Conservation (phyloP, 139 green algal species). For the Astrephomene gubernaculifera region DNA sequence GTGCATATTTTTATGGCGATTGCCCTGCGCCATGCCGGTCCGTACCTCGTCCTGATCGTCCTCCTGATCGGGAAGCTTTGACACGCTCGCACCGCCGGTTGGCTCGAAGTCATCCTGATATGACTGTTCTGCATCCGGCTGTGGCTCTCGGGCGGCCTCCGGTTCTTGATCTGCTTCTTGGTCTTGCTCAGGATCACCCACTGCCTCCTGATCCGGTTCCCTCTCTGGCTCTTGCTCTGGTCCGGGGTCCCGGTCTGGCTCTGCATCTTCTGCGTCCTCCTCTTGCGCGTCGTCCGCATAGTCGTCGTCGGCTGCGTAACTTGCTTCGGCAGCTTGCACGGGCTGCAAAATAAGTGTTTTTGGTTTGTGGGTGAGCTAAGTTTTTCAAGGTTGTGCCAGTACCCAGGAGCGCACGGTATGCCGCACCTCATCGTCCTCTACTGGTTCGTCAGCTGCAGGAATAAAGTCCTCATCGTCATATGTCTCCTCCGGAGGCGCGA, state of each 20-base stretch:
- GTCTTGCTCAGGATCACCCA: too few species aligned
- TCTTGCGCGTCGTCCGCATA: conserved; percentile 10
- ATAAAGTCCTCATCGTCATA: conserved; percentile 4
- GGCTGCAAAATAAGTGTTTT: too few species aligned
- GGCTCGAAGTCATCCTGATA: conserved; percentile 17
- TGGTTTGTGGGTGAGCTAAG: too few species aligned
- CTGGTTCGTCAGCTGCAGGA: background rate
- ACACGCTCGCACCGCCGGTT: background rate
- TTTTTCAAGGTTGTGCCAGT: background rate
- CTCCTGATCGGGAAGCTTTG: background rate
- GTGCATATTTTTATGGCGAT: background rate
- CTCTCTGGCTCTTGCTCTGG: background rate
- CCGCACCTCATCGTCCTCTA: conserved; percentile 6
- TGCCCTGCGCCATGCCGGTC: background rate
- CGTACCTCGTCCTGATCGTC: background rate
- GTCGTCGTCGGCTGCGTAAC: conserved; percentile 19
- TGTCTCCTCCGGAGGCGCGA: conserved; percentile 2
- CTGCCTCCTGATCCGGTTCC: background rate
- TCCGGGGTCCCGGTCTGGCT: background rate
- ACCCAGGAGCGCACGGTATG: too few species aligned
- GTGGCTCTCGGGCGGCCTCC: too few species aligned
- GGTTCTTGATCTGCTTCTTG: too few species aligned
- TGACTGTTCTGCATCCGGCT: background rate
- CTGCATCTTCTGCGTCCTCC: too few species aligned
- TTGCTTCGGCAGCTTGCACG: background rate